Percentiles rank a stretch among this genome's conserved stretches.
These are phyloP conservation scores for Leonotis leonurus DNA, from an alignment of 257 asterid genomes.

Conservation along the genomic window DNA sequence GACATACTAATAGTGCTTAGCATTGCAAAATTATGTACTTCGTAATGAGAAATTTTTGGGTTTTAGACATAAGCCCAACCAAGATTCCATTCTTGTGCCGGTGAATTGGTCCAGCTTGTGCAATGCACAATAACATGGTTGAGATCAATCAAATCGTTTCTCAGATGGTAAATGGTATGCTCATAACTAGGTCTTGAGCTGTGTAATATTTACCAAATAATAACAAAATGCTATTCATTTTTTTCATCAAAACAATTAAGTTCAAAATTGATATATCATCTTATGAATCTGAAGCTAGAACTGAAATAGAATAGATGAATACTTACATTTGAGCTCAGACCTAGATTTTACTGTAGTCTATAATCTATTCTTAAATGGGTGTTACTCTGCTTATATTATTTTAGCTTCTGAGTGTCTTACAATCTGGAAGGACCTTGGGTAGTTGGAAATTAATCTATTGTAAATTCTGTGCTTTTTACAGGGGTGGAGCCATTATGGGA, in stretches of 20 bases:
- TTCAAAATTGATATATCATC: constrained; percentile 3
- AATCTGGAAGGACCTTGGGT: constrained; percentile 13
- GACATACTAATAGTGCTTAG: background rate
- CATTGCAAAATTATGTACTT: background rate
- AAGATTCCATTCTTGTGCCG: background rate
- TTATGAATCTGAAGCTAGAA: background rate
- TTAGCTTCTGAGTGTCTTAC: constrained; percentile 2
- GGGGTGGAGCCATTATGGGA: constrained; percentile 96
- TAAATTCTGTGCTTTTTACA: constrained; percentile 32
- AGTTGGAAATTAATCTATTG: constrained; percentile 6
- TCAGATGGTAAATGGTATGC: background rate
- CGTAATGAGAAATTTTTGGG: background rate
- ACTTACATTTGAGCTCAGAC: constrained; percentile 11
- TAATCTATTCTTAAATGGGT: background rate
- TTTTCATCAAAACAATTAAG: background rate
- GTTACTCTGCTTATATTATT: background rate
- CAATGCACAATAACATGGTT: constrained; percentile 1
- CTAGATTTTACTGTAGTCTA: background rate
- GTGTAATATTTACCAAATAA: background rate
- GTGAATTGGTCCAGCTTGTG: constrained; percentile 7
- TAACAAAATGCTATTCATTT: background rate
- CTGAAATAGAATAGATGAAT: background rate
- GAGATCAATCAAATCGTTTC: background rate
- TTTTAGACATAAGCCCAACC: background rate
- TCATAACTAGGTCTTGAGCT: constrained; percentile 4